A percentile compares a stretch with the other conserved stretches of the same genome.
Conservation (phyloP, 306 rosid genomes). For the Prunus davidiana region DNA sequence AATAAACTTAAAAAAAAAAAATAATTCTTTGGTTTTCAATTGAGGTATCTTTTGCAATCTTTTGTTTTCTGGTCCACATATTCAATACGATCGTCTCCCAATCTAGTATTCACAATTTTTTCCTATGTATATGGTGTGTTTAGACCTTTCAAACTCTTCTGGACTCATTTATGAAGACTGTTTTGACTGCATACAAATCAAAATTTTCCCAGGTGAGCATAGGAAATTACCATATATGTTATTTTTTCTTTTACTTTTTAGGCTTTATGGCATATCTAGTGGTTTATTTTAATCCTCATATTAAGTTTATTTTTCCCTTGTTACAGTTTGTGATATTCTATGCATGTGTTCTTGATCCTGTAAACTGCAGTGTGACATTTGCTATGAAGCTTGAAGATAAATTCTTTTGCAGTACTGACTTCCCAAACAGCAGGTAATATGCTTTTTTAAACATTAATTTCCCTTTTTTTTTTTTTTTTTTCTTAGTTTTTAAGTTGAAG, state of each 20-base stretch:
- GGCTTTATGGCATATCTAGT: not conserved
- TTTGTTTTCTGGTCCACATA: not conserved
- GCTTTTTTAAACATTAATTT: not conserved
- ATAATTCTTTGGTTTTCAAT: no score
- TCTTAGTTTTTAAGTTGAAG: no score
- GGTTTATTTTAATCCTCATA: not conserved
- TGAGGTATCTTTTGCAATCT: not conserved
- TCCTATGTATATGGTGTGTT: constrained; percentile 10
- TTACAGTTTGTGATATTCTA: constrained; percentile 86
- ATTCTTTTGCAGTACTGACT: constrained; percentile 37
- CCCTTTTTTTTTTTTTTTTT: no score
- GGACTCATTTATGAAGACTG: constrained; percentile 63
- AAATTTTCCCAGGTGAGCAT: constrained; percentile 78
- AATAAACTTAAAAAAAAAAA: no score
- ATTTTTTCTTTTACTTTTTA: not conserved
- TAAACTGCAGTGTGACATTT: constrained; percentile 64
- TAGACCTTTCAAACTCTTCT: constrained; percentile 73
- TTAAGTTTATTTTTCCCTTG: constrained; percentile 10
- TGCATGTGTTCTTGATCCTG: constrained; percentile 85
- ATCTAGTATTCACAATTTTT: not conserved
- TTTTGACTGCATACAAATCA: constrained; percentile 73
- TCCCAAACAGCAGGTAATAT: constrained; percentile 53
- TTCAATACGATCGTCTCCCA: not conserved
- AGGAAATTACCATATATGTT: not conserved
- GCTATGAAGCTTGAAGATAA: constrained; percentile 50